A percentile compares a stretch with the other conserved stretches of the same genome.
phyloP scores from a whole-genome alignment of 495 filamentous ascomycete species.

The Cetradonia linearis region DNA sequence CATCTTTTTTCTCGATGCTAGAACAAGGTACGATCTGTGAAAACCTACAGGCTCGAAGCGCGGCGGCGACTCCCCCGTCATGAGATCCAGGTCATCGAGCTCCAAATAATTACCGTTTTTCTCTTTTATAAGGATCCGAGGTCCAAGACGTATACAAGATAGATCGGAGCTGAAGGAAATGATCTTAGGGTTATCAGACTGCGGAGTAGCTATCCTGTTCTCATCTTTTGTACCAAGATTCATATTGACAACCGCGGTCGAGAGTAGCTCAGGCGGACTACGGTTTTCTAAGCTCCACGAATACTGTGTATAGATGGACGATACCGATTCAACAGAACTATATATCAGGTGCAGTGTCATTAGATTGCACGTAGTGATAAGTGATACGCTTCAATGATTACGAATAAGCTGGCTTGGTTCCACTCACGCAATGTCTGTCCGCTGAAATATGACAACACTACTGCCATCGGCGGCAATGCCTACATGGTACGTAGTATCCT shows the following conservation, averaged over 20 bases:
- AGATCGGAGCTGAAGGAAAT: conserved; percentile 1
- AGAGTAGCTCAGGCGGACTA: background rate
- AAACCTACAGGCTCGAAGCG: conserved; percentile 2
- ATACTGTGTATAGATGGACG: background rate
- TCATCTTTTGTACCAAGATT: background rate
- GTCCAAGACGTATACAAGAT: conserved; percentile 5
- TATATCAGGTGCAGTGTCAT: background rate
- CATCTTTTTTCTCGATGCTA: conserved; percentile 4
- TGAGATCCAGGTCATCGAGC: background rate
- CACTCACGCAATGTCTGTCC: background rate
- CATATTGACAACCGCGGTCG: background rate
- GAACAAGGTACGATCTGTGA: background rate
- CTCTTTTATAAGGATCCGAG: conserved; percentile 3
- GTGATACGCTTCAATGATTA: background rate
- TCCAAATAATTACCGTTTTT: background rate
- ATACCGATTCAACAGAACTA: background rate
- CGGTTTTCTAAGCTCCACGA: background rate
- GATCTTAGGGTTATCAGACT: background rate
- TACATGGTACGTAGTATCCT: background rate
- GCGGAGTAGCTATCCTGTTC: background rate
- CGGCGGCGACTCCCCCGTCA: background rate
- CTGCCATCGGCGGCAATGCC: conserved; percentile 5
- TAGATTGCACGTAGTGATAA: background rate
- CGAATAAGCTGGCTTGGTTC: background rate
- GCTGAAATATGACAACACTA: background rate